Evolutionary conservation across 176 grass and related monocot species (phyloP), one percentile per base, ranked within the genome.

Genomic region (Carex kokanica): DNA sequence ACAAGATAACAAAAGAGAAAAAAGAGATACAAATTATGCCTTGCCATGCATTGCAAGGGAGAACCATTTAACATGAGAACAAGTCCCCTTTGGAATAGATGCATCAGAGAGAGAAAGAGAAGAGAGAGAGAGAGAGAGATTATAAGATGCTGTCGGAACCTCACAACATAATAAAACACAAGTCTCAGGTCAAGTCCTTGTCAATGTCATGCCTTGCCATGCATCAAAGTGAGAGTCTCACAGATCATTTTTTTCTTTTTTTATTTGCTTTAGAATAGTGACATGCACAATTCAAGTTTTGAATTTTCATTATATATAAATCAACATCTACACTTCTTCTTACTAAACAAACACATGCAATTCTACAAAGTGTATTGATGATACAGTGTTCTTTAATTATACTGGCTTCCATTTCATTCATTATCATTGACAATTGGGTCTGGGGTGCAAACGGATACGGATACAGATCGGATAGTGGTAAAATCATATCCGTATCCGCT

Each of bases 41-140:
- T 17, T 75, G 15, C 10, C 79, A 81, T 64, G 36, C n/a, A 82
- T 82, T 65, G 79, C 79, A 41, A 82, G 79, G 79, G 79, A 82
- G 79, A 82, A 41, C 55, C 79, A 82, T 49, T 82, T 82, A 41
- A 82, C 79, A 82, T 82, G 79, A 82, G 72, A 75, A 75, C 43
- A 74, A 52, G 72, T 12, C 49, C 71, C 72, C 72, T 75, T 75
- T 54, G 72, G 72, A 53, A 75, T 49, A 49, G 45, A 49, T 74
- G 4, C 32, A 53, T 24, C 10, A 52, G 20, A 70, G 66, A 40
- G 11, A 25, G 70, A 41, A 21, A 63, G 23, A 63, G 60, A 63
- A 13, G 0, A 68, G 13, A 69, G 77, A 79, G 27, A 79, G 27
- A 64, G 38, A 81, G 36, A 81, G 78, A 80, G 55, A 41, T 49